These are phyloP conservation scores for Parachaetomium inaequale DNA, from an alignment of 495 filamentous ascomycete genomes.

Conservation along the genomic window DNA sequence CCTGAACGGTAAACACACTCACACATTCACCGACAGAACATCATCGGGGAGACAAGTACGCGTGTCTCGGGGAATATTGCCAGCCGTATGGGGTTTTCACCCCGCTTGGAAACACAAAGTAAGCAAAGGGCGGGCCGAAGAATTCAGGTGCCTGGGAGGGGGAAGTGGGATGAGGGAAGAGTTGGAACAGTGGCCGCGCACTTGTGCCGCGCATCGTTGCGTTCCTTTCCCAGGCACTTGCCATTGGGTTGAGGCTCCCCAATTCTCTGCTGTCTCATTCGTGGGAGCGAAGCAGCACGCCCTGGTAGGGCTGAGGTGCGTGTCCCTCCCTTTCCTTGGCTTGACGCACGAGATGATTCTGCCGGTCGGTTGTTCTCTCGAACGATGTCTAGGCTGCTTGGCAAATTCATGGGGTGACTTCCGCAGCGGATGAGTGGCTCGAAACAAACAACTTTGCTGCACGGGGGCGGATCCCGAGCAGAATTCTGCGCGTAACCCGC, in stretches of 20 bases:
- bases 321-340: not conserved
- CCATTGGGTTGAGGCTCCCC: slow-evolving; percentile 8
- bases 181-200: slow-evolving; percentile 7
- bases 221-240: not conserved
- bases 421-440: not conserved
- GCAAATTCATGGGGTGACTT: not conserved
- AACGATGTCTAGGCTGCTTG: not conserved
- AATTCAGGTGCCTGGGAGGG: slow-evolving; percentile 10
- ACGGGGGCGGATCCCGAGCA: not conserved
- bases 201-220: slow-evolving; percentile 1
- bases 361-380: not conserved
- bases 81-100: not conserved
- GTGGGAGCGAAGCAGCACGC: not conserved
- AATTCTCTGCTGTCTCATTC: slow-evolving; percentile 12
- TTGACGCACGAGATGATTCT: slow-evolving; percentile 6
- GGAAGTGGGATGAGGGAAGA: not conserved
- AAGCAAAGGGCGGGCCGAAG: not conserved
- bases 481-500: not conserved
- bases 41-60: not conserved
- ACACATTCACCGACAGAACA: no score
- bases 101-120: not conserved
- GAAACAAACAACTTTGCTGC: not conserved
- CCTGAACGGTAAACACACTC: no score
- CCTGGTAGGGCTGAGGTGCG: slow-evolving; percentile 13
- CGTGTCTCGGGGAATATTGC: not conserved